Percentiles rank a stretch among this genome's conserved stretches.
phyloP scores from a whole-genome alignment of 2,329 filamentous ascomycete genomes.

The Davidsoniella virescens region DNA sequence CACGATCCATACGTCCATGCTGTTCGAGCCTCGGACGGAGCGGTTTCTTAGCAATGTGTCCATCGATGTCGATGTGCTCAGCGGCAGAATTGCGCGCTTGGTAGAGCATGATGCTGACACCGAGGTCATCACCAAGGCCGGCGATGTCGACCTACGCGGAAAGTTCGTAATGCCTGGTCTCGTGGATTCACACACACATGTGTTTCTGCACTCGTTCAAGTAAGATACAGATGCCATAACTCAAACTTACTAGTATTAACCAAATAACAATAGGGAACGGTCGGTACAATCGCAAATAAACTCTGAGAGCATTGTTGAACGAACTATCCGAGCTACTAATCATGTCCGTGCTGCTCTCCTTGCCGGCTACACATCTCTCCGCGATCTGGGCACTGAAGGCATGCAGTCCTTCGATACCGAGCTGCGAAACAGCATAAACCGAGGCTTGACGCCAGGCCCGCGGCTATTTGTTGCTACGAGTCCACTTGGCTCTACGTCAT shows the following conservation, averaged over 20 bases:
- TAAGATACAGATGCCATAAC: constrained; percentile 14
- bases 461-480: constrained; percentile 39
- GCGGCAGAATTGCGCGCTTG: constrained; percentile 26
- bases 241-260: background rate
- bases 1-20: constrained; percentile 28
- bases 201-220: constrained; percentile 36
- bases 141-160: constrained; percentile 37
- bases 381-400: constrained; percentile 38
- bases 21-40: constrained; percentile 31
- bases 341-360: constrained; percentile 35
- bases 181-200: constrained; percentile 39
- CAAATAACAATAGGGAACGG: constrained; percentile 20
- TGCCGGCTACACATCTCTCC: constrained; percentile 42
- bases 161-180: constrained; percentile 34
- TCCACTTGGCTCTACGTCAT: constrained; percentile 31
- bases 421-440: constrained; percentile 36
- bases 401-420: constrained; percentile 33
- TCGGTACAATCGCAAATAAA: constrained; percentile 33
- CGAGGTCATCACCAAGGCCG: constrained; percentile 17
- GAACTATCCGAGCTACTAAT: constrained; percentile 36
- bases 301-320: constrained; percentile 40
- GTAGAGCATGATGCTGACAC: constrained; percentile 17
- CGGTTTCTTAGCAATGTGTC: constrained; percentile 25
- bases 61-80: constrained; percentile 23
- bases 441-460: constrained; percentile 36